phyloP scores from a whole-genome alignment of 1,284 basidiomycete species.

The Melampsora abietis-canadensis region DNA sequence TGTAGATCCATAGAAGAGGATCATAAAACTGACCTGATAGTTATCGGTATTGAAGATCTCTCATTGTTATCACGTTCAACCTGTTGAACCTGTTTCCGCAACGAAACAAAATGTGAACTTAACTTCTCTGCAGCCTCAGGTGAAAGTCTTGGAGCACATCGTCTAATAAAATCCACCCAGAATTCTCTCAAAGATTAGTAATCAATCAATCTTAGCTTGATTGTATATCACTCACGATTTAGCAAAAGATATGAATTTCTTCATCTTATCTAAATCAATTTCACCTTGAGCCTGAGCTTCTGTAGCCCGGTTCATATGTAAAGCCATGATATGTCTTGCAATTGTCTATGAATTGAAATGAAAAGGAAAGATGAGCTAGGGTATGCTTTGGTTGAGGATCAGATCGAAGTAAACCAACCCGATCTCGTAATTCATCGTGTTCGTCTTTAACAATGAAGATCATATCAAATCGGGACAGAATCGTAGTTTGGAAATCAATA shows the following conservation, averaged over 20 bases:
- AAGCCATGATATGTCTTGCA: slow-evolving; percentile 96
- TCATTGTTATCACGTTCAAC: slow-evolving; percentile 97
- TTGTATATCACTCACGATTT: slow-evolving; percentile 66
- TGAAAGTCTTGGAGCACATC: slow-evolving; percentile 91
- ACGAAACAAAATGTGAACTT: slow-evolving; percentile 89
- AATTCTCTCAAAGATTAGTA: background rate
- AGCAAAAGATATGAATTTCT: slow-evolving; percentile 91
- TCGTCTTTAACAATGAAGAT: slow-evolving; percentile 99
- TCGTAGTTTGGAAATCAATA: slow-evolving; percentile 97
- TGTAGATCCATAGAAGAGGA: slow-evolving; percentile 1
- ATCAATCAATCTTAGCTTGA: background rate
- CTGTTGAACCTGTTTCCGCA: slow-evolving; percentile 91
- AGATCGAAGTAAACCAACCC: slow-evolving; percentile 58
- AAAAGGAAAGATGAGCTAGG: slow-evolving; percentile 1
- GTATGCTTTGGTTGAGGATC: background rate
- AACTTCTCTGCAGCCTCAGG: slow-evolving; percentile 93
- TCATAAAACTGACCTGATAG: slow-evolving; percentile 69
- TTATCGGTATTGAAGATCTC: slow-evolving; percentile 95
- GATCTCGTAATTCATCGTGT: slow-evolving; percentile 89
- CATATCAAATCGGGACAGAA: slow-evolving; percentile 98
- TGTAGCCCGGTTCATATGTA: slow-evolving; percentile 86
- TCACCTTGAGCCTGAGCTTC: slow-evolving; percentile 76
- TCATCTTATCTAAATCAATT: slow-evolving; percentile 97
- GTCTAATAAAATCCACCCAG: slow-evolving; percentile 58
- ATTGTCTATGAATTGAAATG: slow-evolving; percentile 64